These are phyloP conservation scores for Russula compacta DNA, from an alignment of 768 basidiomycete species.

Conservation along the genomic window DNA sequence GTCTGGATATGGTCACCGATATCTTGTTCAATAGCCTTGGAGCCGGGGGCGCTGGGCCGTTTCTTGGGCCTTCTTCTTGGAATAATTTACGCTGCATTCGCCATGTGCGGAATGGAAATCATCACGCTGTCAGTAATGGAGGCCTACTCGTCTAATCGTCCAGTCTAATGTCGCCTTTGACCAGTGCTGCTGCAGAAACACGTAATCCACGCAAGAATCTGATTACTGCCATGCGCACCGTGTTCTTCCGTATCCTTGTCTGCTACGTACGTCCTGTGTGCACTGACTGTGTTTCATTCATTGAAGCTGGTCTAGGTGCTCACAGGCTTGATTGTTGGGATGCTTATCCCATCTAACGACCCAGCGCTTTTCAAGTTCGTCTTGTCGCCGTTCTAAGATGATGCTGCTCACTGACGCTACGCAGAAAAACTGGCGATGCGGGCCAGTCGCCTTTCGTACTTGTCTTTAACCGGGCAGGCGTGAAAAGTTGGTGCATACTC, in stretches of 20 bases:
- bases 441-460: conserved; percentile 20
- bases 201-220: conserved; percentile 18
- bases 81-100: conserved; percentile 15
- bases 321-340: conserved; percentile 16
- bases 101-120: conserved; percentile 20
- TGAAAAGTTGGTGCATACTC: conserved; percentile 10
- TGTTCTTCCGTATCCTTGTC: conserved; percentile 18
- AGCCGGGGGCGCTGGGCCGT: conserved; percentile 17
- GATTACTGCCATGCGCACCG: conserved; percentile 15
- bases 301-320: conserved; percentile 7
- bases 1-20: background rate
- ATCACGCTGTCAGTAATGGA: conserved; percentile 12
- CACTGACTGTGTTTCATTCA: background rate
- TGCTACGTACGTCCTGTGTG: conserved; percentile 11
- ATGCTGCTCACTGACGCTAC: background rate
- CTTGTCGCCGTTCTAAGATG: background rate
- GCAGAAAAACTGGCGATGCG: conserved; percentile 14
- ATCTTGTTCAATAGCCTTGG: conserved; percentile 7
- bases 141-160: background rate
- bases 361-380: conserved; percentile 16
- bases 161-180: background rate
- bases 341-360: conserved; percentile 20
- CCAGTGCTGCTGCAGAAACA: conserved; percentile 19
- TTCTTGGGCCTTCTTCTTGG: conserved; percentile 18
- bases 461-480: conserved; percentile 16